Evolutionary conservation across 1,139 yeast genomes (phyloP), one percentile per base, ranked within the genome.

Genomic region (Nakaseomyces bracarensis): DNA sequence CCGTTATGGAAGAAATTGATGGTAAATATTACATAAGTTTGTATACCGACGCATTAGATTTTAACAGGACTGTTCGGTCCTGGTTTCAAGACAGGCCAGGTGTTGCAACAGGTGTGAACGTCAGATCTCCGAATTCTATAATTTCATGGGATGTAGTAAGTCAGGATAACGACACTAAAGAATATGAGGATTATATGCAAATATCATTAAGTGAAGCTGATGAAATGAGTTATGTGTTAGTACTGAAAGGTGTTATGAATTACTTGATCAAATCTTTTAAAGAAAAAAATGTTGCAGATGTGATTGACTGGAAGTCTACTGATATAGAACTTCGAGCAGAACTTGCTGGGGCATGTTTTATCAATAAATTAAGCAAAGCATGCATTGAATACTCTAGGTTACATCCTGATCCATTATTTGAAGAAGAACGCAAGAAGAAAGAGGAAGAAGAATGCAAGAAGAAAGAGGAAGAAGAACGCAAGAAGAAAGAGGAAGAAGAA

Each of bases 121-220:
- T 37, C 3, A 19, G 26, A 18, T 14, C 34, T 6, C 37, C 38
- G 5, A 21, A 36, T 14, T 27, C 36, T 3, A 31, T 38, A 26
- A 31, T 18, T 11, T n/a, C 20, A 23, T 39, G 39, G 42, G 38
- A 33, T 25, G 26, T 44, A 36, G 18, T 39, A 35, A 16, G 30
- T 40, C 15, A 40, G 30, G 18, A 45, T 35, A 10, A 15, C 20
- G 43, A 40, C 39, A 28, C 39, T 11, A 1, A 8, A n/a, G 7
- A 18, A 20, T 37, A 27, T 13, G 39, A 37, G 19, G 39, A 37
- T 25, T 37, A 37, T 27, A 27, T 37, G 34, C 21, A 22, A 14
- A 16, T 37, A 3, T 22, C 39, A n/a, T 4, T 37, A 1, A 37
- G 39, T 21, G 39, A 37, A 16, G 34, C 34, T 8, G 34, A 37